phyloP scores from a whole-genome alignment of 2,329 filamentous ascomycete species.

The Sporothrix brasiliensis region DNA sequence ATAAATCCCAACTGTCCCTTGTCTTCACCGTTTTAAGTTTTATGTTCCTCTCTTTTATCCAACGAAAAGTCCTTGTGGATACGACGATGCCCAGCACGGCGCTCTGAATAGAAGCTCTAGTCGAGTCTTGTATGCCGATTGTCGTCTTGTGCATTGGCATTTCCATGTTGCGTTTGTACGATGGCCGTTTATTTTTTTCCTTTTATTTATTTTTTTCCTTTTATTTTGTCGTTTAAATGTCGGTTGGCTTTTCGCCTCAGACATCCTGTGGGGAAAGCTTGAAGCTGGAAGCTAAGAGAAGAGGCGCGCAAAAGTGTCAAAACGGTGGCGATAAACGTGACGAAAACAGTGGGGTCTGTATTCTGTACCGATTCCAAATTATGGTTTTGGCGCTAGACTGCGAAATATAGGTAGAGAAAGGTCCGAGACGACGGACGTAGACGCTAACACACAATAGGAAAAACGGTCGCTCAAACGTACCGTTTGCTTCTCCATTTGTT shows the following conservation, averaged over 20 bases:
- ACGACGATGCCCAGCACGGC: neutral
- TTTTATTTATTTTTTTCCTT: neutral
- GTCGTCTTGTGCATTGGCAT: neutral
- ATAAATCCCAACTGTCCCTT: neutral
- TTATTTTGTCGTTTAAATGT: neutral
- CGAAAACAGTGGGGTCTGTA: neutral
- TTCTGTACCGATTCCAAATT: neutral
- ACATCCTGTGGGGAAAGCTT: neutral
- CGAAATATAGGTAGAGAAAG: neutral
- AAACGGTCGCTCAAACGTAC: neutral
- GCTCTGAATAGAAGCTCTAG: neutral
- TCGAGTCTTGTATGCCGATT: neutral
- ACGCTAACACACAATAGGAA: neutral
- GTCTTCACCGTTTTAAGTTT: no score
- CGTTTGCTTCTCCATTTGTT: neutral
- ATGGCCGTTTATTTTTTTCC: neutral
- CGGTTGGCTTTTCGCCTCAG: neutral
- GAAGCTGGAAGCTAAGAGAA: neutral
- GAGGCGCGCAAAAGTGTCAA: neutral
- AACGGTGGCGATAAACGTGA: neutral
- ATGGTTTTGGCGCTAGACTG: neutral
- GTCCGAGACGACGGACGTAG: neutral
- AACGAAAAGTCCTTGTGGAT: neutral
- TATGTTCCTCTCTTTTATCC: neutral
- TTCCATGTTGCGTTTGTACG: constrained; percentile 16